Base-by-base conservation (phyloP, 306 rosid genomes). In the Herpetospermum pedunculosum region DNA sequence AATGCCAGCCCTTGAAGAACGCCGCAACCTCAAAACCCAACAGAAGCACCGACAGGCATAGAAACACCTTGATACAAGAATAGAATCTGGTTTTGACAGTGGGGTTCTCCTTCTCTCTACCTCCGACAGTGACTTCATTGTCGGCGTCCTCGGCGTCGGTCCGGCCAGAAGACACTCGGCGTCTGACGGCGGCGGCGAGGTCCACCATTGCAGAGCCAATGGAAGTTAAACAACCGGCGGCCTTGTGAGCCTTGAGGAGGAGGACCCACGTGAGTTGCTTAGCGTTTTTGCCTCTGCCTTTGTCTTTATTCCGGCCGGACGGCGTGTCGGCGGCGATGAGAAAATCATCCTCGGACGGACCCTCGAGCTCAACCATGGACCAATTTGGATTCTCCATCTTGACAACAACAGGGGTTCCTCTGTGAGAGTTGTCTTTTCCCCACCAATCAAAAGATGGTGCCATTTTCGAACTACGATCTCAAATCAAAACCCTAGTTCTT, bases 331-430 rank as follows among this genome's bases (percentile, higher is more conserved):
- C 83, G 18, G 86, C 8, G 23, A 83, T 40, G 19, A 93, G 73
- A 37, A 94, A 82, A 73, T 89, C 96, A 15, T 89, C 96, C 23
- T 94, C 92, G 0, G 89, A 80, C 8, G 96, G 96, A 65, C 90
- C 89, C 70, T 94, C 96, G 0, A 94, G 92, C 79, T 94, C 99
- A 13, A 89, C 96, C 96, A 94, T 89, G 13, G 97, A 89, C 92
- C 92, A 94, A 81, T 91, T 94, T 0, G 99, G 97, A 28, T 91
- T 94, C 77, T 94, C 96, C 99, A 94, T 94, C 79, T 91, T 94
- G 15, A 94, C 96, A 53, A 91, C 97, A 67, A 94, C 97, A 2
- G 99, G 97, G n/a, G 97, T 94, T 64, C 97, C 97, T 1, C 87
- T 78, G 70, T 83, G 96, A 74, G 76, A n/a, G n/a, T n/a, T 50